Evolutionary conservation across 257 asterid genomes (phyloP).

Genomic region (Avicennia marina): DNA sequence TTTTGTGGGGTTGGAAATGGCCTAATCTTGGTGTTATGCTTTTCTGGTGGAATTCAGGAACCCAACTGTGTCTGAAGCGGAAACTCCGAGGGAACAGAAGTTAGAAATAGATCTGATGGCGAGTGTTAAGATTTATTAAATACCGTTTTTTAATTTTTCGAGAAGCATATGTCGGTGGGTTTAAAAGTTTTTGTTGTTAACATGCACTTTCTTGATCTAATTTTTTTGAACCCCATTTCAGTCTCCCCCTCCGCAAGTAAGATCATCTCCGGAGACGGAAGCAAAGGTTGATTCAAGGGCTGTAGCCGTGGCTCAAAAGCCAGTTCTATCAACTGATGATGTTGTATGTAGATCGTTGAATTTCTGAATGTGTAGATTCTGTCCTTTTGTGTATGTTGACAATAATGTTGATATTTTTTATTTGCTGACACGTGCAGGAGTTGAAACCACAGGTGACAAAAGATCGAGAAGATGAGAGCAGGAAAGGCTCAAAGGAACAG

Average conservation of each 20-base stretch:
- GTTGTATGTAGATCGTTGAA: slow-evolving; percentile 36
- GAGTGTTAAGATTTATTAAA: too few relatives aligned
- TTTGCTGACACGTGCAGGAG: slow-evolving; percentile 32
- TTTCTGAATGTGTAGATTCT: too few relatives aligned
- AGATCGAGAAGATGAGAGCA: slow-evolving; percentile 35
- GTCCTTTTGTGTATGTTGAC: too few relatives aligned
- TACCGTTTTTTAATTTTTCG: too few relatives aligned
- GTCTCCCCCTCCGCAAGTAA: slow-evolving; percentile 84
- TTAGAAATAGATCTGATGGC: slow-evolving; percentile 98
- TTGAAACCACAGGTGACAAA: slow-evolving; percentile 20
- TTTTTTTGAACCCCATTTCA: slow-evolving; percentile 25
- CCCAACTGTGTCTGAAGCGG: slow-evolving; percentile 28
- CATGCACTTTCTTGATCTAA: neutral
- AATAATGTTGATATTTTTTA: slow-evolving; percentile 15
- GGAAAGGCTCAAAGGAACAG: slow-evolving; percentile 26
- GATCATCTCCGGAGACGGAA: slow-evolving; percentile 58
- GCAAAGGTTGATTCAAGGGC: slow-evolving; percentile 28
- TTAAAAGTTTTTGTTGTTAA: neutral
- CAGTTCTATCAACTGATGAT: slow-evolving; percentile 26
- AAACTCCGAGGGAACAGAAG: slow-evolving; percentile 56
- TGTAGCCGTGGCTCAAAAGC: slow-evolving; percentile 41
- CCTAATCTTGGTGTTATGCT: neutral
- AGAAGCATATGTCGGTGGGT: too few relatives aligned
- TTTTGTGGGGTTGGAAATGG: neutral
- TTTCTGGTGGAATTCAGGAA: slow-evolving; percentile 39